Evolutionary conservation across 176 grass and related monocot genomes (phyloP).

Genomic region (Hsuehochloa calcarea): DNA sequence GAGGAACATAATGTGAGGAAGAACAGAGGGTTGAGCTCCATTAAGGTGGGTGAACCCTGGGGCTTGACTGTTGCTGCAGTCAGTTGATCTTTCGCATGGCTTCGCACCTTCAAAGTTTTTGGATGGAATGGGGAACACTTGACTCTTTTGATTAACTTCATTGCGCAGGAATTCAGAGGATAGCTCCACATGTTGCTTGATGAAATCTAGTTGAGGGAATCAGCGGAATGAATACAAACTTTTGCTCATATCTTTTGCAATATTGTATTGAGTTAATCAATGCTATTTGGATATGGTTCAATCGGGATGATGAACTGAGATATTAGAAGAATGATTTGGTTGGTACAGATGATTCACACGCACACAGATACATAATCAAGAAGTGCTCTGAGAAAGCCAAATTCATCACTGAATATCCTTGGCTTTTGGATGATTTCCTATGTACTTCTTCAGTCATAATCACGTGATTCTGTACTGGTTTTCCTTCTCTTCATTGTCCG

Average conservation of each 20-base stretch:
- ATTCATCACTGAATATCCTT: background rate
- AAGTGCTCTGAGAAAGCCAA: background rate
- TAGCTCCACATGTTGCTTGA: background rate
- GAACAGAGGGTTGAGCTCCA: conserved; percentile 40
- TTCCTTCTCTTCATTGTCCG: background rate
- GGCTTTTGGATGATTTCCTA: background rate
- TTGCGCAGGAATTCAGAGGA: background rate
- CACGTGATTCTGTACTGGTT: background rate
- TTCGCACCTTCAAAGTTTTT: conserved; percentile 1
- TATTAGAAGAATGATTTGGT: background rate
- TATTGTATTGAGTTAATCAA: background rate
- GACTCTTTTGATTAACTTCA: background rate
- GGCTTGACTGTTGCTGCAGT: background rate
- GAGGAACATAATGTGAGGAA: conserved; percentile 40
- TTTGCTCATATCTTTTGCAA: background rate
- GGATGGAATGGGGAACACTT: background rate
- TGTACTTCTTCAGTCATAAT: background rate
- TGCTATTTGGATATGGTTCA: background rate
- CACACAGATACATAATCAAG: background rate
- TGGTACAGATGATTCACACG: background rate
- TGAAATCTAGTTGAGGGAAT: conserved; percentile 12
- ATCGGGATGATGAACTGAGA: background rate
- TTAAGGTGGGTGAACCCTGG: background rate
- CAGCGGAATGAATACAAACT: background rate
- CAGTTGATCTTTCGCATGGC: conserved; percentile 27